Percentiles rank a stretch among this genome's conserved stretches.
Conservation (phyloP, 768 basidiomycete genomes). For the Suillus brevipes region DNA sequence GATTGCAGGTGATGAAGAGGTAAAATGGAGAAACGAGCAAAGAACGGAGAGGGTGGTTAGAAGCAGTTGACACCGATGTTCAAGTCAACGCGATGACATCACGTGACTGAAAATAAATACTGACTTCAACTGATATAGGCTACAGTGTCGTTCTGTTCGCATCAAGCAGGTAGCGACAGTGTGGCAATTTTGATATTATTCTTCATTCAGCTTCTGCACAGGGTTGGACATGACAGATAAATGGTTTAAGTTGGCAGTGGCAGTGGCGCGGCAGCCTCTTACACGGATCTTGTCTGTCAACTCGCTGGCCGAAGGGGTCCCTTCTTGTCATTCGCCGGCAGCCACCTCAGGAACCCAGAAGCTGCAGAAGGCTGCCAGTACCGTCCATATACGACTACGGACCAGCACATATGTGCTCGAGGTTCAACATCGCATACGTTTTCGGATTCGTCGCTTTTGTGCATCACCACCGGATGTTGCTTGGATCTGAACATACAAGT, state of each 20-base stretch:
- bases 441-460: slow-evolving; percentile 44
- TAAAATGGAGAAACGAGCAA: neutral
- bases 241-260: too few species aligned
- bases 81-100: neutral
- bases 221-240: too few species aligned
- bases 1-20: neutral
- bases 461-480: slow-evolving; percentile 16
- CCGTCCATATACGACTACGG: slow-evolving; percentile 64
- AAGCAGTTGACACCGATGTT: neutral
- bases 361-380: slow-evolving; percentile 67
- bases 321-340: slow-evolving; percentile 62
- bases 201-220: too few species aligned
- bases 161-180: too few species aligned
- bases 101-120: neutral
- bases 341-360: slow-evolving; percentile 70
- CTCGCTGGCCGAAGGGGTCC: slow-evolving; percentile 58
- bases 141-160: too few species aligned
- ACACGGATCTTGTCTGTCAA: slow-evolving; percentile 73
- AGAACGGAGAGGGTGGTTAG: neutral
- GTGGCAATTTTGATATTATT: too few species aligned
- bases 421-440: slow-evolving; percentile 64
- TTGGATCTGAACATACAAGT: neutral
- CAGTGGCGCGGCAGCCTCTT: slow-evolving; percentile 22
- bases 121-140: too few species aligned
- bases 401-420: slow-evolving; percentile 43